These are phyloP conservation scores for Trypanosoma vivax DNA, from an alignment of 208 protist genomes.

Conservation along the genomic window DNA sequence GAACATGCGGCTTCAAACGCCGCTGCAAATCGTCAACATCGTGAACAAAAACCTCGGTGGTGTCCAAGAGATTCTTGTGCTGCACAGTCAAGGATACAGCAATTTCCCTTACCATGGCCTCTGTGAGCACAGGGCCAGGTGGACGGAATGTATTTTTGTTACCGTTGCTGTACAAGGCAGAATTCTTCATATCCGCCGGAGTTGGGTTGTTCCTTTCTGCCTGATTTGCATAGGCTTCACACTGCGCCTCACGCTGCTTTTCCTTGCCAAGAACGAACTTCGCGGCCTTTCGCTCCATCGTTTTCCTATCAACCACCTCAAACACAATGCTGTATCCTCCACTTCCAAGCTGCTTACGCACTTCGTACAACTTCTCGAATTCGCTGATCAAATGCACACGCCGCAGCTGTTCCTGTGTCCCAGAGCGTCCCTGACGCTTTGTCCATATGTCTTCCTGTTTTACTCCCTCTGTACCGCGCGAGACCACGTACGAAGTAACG, in stretches of 20 bases:
- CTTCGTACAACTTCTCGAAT: conserved; percentile 10
- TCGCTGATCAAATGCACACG: conserved; percentile 3
- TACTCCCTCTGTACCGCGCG: not conserved
- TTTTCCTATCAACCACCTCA: conserved; percentile 12
- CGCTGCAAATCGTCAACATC: conserved; percentile 6
- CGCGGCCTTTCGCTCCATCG: conserved; percentile 14
- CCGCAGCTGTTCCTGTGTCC: not conserved
- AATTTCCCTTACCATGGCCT: conserved; percentile 16
- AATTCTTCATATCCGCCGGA: too few relatives aligned
- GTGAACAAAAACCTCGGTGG: conserved; percentile 16
- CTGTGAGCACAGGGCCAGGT: not conserved
- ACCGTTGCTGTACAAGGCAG: not conserved
- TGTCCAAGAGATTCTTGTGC: conserved; percentile 14
- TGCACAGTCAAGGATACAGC: conserved; percentile 7
- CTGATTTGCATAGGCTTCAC: not conserved
- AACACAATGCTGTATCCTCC: conserved; percentile 19
- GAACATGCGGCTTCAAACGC: conserved; percentile 1
- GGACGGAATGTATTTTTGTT: not conserved
- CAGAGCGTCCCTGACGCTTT: too few relatives aligned
- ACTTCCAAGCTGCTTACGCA: conserved; percentile 1
- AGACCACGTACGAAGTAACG: not conserved
- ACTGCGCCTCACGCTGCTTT: not conserved
- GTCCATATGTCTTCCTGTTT: too few relatives aligned
- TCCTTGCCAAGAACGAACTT: conserved; percentile 13
- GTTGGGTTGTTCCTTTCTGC: too few relatives aligned